Percentiles rank a stretch among this genome's conserved stretches.
Conservation (phyloP, 805 yeast species). For the Aciculoconidium aculeatum region DNA sequence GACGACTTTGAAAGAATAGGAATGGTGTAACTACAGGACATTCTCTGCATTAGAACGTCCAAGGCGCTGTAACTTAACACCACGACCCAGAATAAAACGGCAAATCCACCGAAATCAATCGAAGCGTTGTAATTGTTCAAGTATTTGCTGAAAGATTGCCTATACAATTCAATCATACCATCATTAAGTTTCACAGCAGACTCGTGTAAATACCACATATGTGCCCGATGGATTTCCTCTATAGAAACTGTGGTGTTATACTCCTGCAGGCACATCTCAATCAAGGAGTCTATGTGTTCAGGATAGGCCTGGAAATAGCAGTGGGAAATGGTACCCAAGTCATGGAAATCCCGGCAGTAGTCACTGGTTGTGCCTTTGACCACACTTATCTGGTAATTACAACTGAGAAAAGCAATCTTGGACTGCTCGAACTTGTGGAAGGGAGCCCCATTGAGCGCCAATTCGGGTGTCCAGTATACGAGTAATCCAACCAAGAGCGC, state of each 20-base stretch:
- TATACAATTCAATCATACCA: slow-evolving; percentile 12
- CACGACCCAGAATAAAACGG: slow-evolving; percentile 27
- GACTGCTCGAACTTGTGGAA: slow-evolving; percentile 22
- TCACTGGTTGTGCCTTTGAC: not conserved
- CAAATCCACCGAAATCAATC: slow-evolving; percentile 23
- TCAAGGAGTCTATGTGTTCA: slow-evolving; percentile 17
- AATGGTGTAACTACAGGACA: too few species aligned
- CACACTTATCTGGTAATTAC: slow-evolving; percentile 19
- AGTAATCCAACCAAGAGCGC: slow-evolving; percentile 8
- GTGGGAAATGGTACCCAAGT: slow-evolving; percentile 33
- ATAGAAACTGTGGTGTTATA: slow-evolving; percentile 14
- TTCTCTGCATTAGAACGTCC: too few species aligned
- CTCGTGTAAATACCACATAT: too few species aligned
- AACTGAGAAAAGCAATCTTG: slow-evolving; percentile 26
- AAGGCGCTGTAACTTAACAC: slow-evolving; percentile 16
- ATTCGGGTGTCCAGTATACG: slow-evolving; percentile 19
- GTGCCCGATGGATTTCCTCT: too few species aligned
- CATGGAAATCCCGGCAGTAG: slow-evolving; percentile 12
- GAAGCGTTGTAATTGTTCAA: slow-evolving; percentile 40
- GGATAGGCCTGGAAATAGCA: slow-evolving; percentile 26
- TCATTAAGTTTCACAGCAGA: slow-evolving; percentile 24
- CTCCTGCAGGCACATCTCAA: slow-evolving; percentile 19
- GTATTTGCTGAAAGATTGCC: slow-evolving; percentile 29
- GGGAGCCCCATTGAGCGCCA: slow-evolving; percentile 25
- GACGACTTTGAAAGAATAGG: too few species aligned